Base-by-base conservation (phyloP, 768 basidiomycete species). In the Lactarius hatsudake region DNA sequence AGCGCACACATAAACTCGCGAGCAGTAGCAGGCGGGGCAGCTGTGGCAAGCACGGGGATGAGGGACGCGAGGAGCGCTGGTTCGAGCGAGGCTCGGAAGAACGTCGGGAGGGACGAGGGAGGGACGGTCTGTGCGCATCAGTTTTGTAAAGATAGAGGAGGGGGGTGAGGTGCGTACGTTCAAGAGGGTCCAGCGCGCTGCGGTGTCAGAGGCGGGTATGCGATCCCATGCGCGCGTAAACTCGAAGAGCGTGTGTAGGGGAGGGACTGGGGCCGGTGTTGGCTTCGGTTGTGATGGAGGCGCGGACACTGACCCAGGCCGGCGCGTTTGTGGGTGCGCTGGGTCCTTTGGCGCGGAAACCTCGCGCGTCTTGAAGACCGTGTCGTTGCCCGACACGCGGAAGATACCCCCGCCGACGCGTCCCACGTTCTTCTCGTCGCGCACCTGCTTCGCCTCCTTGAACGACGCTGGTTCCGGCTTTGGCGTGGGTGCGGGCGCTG, bases 351-450 rank as follows among this genome's bases (percentile, higher is more conserved):
- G 32, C 2, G 23, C 57, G 20, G 54, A 38, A 36, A 51, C n/a
- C 67, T 54, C 38, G 60, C 78, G 71, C 23, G 75, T 78, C 18
- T 80, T 72, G 67, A 92, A 83, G 12, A 91, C 75, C 2, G 83
- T 87, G 54, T 82, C 84, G 20, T 83, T 78, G 1, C 91, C 91
- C 15, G 85, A 81, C 3, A 81, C 77, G 32, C 86, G 83, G 77
- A 93, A 90, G 60, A 93, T 88, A 0, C 90, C 91, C 9, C 90
- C 91, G 0, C 88, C 86, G 3, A 86, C 82, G 48, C 80, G 80
- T 63, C 78, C 20, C 71, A 76, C 66, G 63, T 65, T 61, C 15
- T 76, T 76, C 54, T 62, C 79, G 17, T 86, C 82, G 32, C 89
- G 84, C 0, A 79, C 80, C 62, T 83, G 79, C 72, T 87, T 89